These are phyloP conservation scores for Penicillium sp. DNA, from an alignment of 2,329 filamentous ascomycete species.

Conservation along the genomic window DNA sequence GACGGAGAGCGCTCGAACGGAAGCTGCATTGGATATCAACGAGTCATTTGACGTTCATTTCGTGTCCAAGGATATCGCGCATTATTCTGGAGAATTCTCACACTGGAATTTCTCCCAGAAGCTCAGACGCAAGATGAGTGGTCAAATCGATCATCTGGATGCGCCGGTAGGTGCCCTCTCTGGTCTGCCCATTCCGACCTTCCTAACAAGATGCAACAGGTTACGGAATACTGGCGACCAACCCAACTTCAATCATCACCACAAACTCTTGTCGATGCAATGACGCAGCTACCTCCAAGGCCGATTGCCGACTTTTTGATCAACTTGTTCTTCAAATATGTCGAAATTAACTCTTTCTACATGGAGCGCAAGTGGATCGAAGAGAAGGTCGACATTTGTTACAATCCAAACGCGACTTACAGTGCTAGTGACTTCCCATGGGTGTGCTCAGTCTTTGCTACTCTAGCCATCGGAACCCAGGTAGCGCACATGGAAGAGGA, in stretches of 20 bases:
- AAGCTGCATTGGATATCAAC: constrained; percentile 12
- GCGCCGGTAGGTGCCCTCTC: constrained; percentile 30
- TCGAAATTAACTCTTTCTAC: constrained; percentile 44
- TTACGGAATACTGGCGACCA: constrained; percentile 45
- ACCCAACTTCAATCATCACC: constrained; percentile 42
- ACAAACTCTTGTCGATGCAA: constrained; percentile 33
- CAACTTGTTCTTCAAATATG: constrained; percentile 44
- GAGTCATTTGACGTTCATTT: constrained; percentile 17
- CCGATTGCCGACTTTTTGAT: constrained; percentile 44
- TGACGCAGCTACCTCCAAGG: constrained; percentile 41
- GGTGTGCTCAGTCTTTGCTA: constrained; percentile 42
- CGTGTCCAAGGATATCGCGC: constrained; percentile 9
- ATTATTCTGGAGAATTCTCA: constrained; percentile 46
- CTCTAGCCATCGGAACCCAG: constrained; percentile 45
- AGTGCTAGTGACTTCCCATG: constrained; percentile 39
- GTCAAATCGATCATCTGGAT: constrained; percentile 32
- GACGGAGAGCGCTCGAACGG: not conserved
- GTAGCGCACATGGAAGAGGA: constrained; percentile 44
- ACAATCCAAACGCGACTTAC: constrained; percentile 32
- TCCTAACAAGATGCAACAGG: no score
- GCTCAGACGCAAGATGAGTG: constrained; percentile 40
- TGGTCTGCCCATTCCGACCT: no score
- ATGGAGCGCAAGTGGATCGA: constrained; percentile 42
- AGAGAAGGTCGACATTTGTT: constrained; percentile 38
- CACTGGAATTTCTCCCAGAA: constrained; percentile 47